Percentiles rank a stretch among this genome's conserved stretches.
Evolutionary conservation across 768 basidiomycete genomes (phyloP).

Genomic region (Tulasnella sp.): DNA sequence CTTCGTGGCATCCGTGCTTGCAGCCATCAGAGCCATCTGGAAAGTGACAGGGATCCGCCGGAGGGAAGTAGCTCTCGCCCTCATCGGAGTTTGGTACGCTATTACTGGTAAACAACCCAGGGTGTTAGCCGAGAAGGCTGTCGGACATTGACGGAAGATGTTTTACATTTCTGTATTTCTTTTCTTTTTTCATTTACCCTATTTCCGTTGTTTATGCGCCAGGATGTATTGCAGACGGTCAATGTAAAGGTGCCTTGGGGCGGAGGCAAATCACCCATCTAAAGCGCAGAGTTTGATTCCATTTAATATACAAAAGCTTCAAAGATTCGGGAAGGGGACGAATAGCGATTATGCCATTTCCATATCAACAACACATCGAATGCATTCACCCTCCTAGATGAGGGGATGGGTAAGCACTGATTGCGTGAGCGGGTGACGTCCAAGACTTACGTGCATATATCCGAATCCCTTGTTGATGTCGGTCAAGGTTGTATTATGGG

Average conservation of each 20-base stretch:
- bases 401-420: not conserved
- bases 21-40: constrained; percentile 59
- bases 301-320: not conserved
- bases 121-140: constrained; percentile 51
- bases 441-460: constrained; percentile 86
- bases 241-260: not conserved
- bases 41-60: constrained; percentile 64
- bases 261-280: not conserved
- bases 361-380: constrained; percentile 96
- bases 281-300: not conserved
- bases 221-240: constrained; percentile 1
- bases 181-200: not conserved
- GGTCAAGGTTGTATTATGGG: constrained; percentile 69
- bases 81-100: constrained; percentile 66
- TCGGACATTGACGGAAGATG: constrained; percentile 34
- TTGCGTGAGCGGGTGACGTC: constrained; percentile 12
- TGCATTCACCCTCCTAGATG: constrained; percentile 75
- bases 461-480: constrained; percentile 86
- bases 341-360: constrained; percentile 31
- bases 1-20: constrained; percentile 64
- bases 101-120: constrained; percentile 53
- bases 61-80: constrained; percentile 61
- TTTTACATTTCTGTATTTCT: not conserved
- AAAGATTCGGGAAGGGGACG: not conserved
- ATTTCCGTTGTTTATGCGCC: not conserved